phyloP scores from a whole-genome alignment of 345 rosid species.

The Clarkia xantiana region DNA sequence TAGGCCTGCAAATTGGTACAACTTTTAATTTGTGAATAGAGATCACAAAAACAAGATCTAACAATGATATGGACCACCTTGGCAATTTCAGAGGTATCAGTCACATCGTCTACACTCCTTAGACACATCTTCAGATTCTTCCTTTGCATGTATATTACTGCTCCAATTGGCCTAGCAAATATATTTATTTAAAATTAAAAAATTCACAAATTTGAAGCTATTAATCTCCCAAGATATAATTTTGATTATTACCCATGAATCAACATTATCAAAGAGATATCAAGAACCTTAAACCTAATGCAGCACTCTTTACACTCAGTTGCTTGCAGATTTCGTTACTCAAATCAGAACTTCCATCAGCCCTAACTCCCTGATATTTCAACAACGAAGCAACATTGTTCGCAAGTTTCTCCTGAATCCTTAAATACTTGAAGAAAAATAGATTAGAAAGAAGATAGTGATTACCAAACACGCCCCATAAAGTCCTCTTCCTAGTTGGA shows the following conservation, averaged over 20 bases:
- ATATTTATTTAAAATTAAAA: conserved; percentile 7
- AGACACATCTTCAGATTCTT: conserved; percentile 76
- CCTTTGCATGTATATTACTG: conserved; percentile 53
- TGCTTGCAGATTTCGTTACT: conserved; percentile 66
- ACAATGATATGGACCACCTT: conserved; percentile 49
- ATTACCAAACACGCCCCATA: conserved; percentile 92
- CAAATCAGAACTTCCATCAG: conserved; percentile 50
- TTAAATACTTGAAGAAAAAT: neutral
- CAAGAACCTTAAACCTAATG: conserved; percentile 58
- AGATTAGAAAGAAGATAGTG: neutral
- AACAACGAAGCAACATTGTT: neutral
- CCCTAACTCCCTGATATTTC: conserved; percentile 49
- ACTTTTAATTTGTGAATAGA: too few relatives aligned
- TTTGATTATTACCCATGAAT: neutral
- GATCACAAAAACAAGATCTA: neutral
- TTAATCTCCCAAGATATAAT: too few relatives aligned
- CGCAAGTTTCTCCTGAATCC: too few relatives aligned
- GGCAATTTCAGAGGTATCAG: conserved; percentile 73
- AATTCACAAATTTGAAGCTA: neutral
- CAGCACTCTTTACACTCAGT: conserved; percentile 64
- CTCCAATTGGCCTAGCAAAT: conserved; percentile 62
- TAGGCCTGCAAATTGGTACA: conserved; percentile 49
- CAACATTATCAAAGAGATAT: neutral
- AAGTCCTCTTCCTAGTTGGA: conserved; percentile 70
- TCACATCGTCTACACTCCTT: conserved; percentile 48